Evolutionary conservation across 1,284 basidiomycete genomes (phyloP).

Genomic region (Sparassis latifolia): DNA sequence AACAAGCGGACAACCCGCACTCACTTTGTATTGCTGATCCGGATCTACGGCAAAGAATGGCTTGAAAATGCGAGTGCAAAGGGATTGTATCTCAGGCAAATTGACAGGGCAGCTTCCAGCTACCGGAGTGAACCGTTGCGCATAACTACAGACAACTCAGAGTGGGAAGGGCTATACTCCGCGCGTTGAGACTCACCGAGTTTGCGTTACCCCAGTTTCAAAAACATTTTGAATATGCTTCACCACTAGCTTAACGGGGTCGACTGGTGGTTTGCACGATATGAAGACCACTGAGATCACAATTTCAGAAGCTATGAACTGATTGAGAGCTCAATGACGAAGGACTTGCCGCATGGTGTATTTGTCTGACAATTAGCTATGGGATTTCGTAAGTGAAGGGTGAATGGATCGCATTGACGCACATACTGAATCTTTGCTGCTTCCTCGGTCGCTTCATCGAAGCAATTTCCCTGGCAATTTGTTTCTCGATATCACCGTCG

Average conservation of each 20-base stretch:
- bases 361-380: slow-evolving; percentile 70
- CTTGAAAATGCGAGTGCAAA: slow-evolving; percentile 49
- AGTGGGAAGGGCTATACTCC: not conserved
- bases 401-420: not conserved
- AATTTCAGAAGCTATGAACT: slow-evolving; percentile 1
- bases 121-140: slow-evolving; percentile 65
- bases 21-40: slow-evolving; percentile 37
- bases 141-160: slow-evolving; percentile 38
- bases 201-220: slow-evolving; percentile 55
- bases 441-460: slow-evolving; percentile 59
- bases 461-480: slow-evolving; percentile 64
- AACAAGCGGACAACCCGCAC: slow-evolving; percentile 5
- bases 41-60: slow-evolving; percentile 42
- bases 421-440: slow-evolving; percentile 61
- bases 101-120: slow-evolving; percentile 61
- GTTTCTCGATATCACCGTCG: slow-evolving; percentile 54
- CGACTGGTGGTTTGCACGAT: slow-evolving; percentile 67
- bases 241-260: slow-evolving; percentile 68
- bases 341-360: slow-evolving; percentile 60
- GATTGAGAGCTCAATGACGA: slow-evolving; percentile 6
- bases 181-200: slow-evolving; percentile 41
- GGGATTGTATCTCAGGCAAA: slow-evolving; percentile 54
- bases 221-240: slow-evolving; percentile 59
- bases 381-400: slow-evolving; percentile 6
- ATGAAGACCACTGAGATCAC: slow-evolving; percentile 62